phyloP scores from a whole-genome alignment of 2,329 filamentous ascomycete genomes.

The Cercospora sp. region DNA sequence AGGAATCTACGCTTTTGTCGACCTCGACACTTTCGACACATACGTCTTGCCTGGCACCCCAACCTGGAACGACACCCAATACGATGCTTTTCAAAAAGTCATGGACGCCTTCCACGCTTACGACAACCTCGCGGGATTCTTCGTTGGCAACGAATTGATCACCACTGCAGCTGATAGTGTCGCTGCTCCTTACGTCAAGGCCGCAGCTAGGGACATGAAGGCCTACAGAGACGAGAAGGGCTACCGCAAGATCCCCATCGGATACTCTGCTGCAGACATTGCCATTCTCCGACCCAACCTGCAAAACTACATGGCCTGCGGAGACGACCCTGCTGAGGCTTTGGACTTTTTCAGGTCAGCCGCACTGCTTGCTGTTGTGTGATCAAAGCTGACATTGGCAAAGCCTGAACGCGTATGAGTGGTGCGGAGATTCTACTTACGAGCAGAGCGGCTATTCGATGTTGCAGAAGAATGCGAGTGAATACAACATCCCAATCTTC shows the following conservation, averaged over 20 bases:
- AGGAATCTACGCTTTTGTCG: conserved; percentile 81
- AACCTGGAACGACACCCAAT: conserved; percentile 72
- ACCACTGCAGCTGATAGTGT: conserved; percentile 57
- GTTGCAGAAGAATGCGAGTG: conserved; percentile 65
- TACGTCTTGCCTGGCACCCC: conserved; percentile 59
- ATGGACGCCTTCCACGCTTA: conserved; percentile 76
- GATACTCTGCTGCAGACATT: conserved; percentile 87
- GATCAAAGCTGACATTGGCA: neutral
- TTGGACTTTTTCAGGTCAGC: conserved; percentile 70
- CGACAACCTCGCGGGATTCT: conserved; percentile 80
- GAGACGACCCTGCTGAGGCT: conserved; percentile 65
- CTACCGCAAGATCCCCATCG: conserved; percentile 79
- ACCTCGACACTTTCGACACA: conserved; percentile 74
- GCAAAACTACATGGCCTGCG: conserved; percentile 77
- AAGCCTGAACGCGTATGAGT: conserved; percentile 65
- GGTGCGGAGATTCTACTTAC: conserved; percentile 30
- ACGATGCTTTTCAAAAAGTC: conserved; percentile 66
- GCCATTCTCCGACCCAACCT: conserved; percentile 65
- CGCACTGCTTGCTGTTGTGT: no score
- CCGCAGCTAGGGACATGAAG: conserved; percentile 76
- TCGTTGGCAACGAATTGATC: conserved; percentile 85
- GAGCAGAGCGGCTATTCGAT: conserved; percentile 65
- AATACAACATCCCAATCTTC: conserved; percentile 82
- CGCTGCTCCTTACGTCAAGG: conserved; percentile 72
- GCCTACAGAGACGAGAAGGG: conserved; percentile 72